Evolutionary conservation across 768 basidiomycete genomes (phyloP).

Genomic region (Cyclocybe aegerita): DNA sequence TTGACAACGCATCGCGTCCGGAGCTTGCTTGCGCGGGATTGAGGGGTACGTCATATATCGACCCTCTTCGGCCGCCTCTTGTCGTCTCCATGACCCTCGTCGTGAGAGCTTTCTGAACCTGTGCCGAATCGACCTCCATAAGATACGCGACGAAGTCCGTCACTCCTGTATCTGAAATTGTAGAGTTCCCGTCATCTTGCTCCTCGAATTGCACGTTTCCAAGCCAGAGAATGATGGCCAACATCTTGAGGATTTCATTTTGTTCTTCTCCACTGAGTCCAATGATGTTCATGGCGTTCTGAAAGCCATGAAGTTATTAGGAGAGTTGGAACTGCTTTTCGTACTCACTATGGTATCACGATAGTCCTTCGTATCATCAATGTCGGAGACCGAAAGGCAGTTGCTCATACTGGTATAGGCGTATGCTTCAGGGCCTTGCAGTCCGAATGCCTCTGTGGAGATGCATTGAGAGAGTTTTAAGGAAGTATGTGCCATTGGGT

Average conservation of each 20-base stretch:
- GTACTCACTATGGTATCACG: slow-evolving; percentile 78
- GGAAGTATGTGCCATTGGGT: background rate
- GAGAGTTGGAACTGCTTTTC: background rate
- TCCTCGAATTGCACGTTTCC: slow-evolving; percentile 93
- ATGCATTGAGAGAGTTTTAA: slow-evolving; percentile 11
- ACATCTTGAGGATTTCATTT: slow-evolving; percentile 88
- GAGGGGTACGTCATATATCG: slow-evolving; percentile 94
- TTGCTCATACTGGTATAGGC: slow-evolving; percentile 91
- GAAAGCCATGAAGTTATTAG: slow-evolving; percentile 8
- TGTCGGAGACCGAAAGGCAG: slow-evolving; percentile 87
- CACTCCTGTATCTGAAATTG: slow-evolving; percentile 79
- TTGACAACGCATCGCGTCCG: slow-evolving; percentile 88
- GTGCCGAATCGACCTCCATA: slow-evolving; percentile 79
- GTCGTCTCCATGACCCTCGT: slow-evolving; percentile 89
- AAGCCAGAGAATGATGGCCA: slow-evolving; percentile 91
- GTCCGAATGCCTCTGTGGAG: slow-evolving; percentile 80
- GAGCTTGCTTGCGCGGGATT: slow-evolving; percentile 90
- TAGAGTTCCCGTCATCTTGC: slow-evolving; percentile 86
- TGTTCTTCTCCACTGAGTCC: slow-evolving; percentile 87
- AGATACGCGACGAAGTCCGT: slow-evolving; percentile 94
- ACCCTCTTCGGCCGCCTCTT: slow-evolving; percentile 88
- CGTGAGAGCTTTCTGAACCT: slow-evolving; percentile 87
- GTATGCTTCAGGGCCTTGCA: slow-evolving; percentile 96
- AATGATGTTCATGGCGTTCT: slow-evolving; percentile 94
- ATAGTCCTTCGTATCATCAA: slow-evolving; percentile 88